These are phyloP conservation scores for Xylaria sp. DNA, from an alignment of 2,329 filamentous ascomycete species.

Conservation along the genomic window DNA sequence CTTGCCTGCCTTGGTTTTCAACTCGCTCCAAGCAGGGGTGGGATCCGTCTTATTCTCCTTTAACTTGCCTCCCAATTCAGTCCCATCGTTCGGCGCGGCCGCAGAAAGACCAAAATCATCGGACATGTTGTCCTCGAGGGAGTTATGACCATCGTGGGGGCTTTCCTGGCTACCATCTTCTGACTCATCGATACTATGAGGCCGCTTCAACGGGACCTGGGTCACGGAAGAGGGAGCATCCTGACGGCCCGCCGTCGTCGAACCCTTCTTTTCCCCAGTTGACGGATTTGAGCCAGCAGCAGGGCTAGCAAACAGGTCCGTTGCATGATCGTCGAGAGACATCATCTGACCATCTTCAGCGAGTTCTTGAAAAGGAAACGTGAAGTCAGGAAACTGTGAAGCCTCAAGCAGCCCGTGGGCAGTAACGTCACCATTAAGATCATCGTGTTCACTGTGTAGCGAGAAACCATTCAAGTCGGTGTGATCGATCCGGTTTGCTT, in stretches of 20 bases:
- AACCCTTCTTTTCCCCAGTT: constrained; percentile 53
- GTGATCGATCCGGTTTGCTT: constrained; percentile 48
- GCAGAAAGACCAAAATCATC: constrained; percentile 69
- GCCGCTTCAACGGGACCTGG: constrained; percentile 42
- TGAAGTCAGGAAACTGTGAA: constrained; percentile 64
- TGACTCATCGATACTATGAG: constrained; percentile 53
- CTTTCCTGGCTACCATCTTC: constrained; percentile 59
- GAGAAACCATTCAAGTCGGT: constrained; percentile 53
- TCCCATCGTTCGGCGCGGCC: constrained; percentile 60
- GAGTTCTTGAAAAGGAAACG: constrained; percentile 61
- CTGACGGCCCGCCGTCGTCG: constrained; percentile 53
- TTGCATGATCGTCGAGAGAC: constrained; percentile 53
- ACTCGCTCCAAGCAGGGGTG: constrained; percentile 78
- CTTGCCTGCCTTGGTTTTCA: constrained; percentile 93
- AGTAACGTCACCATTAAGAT: constrained; percentile 48
- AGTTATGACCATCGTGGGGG: constrained; percentile 57
- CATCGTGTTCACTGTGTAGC: constrained; percentile 52
- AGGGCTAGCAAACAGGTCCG: constrained; percentile 48
- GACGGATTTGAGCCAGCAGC: constrained; percentile 51
- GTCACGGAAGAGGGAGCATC: constrained; percentile 48
- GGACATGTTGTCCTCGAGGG: constrained; percentile 63
- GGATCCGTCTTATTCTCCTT: constrained; percentile 70
- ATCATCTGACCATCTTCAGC: constrained; percentile 57
- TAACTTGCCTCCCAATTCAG: constrained; percentile 63
- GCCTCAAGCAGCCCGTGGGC: constrained; percentile 56